Conservation (phyloP, 2,329 filamentous ascomycete species). For the Xylaria digitata region DNA sequence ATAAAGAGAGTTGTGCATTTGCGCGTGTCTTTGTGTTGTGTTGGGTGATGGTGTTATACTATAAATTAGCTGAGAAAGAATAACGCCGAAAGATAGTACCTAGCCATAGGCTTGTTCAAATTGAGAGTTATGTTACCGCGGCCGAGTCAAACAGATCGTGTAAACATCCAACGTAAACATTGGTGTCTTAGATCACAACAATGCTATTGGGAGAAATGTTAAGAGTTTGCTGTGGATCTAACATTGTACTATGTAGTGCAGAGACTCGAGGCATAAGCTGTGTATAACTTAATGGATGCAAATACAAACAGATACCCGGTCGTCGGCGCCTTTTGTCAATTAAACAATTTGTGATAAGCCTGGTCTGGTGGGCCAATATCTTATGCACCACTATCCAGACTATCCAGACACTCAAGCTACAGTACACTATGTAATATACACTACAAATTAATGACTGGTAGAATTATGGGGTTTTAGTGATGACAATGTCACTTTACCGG, state of each 20-base stretch:
- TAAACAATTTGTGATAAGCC: conserved; percentile 9
- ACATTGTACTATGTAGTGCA: not conserved
- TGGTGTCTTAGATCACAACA: conserved; percentile 21
- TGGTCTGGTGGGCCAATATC: not conserved
- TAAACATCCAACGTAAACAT: conserved; percentile 27
- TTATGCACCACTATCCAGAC: conserved; percentile 6
- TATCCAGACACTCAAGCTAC: no score
- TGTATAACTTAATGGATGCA: not conserved
- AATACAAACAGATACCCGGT: no score
- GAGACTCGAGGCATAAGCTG: not conserved
- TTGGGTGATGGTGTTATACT: conserved; percentile 11
- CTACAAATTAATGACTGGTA: not conserved
- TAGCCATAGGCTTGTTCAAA: not conserved
- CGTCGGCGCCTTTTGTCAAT: not conserved
- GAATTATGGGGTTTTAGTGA: not conserved
- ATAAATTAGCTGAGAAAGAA: conserved; percentile 4
- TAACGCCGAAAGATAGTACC: not conserved
- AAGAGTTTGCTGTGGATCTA: not conserved
- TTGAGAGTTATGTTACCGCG: conserved; percentile 5
- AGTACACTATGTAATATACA: not conserved
- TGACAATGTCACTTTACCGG: conserved; percentile 5
- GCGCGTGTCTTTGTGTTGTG: not conserved
- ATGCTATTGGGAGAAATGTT: not conserved
- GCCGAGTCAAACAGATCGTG: conserved; percentile 1
- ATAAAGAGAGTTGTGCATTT: conserved; percentile 21